Evolutionary conservation across 1,284 basidiomycete genomes (phyloP), one percentile per base, ranked within the genome.

Genomic region (Ustanciosporium gigantosporum): DNA sequence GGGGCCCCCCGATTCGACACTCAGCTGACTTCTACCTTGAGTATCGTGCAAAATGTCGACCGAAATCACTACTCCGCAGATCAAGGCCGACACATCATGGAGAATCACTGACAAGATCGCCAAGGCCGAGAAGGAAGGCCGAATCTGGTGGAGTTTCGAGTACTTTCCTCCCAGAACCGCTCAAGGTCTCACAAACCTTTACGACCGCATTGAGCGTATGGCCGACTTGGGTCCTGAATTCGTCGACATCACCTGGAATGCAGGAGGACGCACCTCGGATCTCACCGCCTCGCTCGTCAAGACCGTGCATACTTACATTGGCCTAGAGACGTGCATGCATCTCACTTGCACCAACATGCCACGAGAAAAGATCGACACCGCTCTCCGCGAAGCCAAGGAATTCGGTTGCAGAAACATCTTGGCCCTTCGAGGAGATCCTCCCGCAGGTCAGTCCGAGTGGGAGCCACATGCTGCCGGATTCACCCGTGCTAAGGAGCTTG

Each of bases 211-310:
- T 80, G 92, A 96, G 80, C 90, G 95, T 68, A 98, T 98, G 94
- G 85, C 91, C 51, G 85, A 86, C 20, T 82, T 96, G 36, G 95
- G 95, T 4, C 95, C 95, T 15, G 94, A 95, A 80, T 98, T 97
- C 77, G 89, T 97, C 72, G 93, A 98, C 79, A 95, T 98, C 76
- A 98, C 93, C 77, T 97, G 90, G 92, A 94, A 95, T 80, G 93
- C 93, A 38, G 93, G 93, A 46, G 93, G 93, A 48, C 85, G 92
- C 57, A 94, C 92, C 16, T 77, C 78, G 3, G 79, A 81, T 41
- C 70, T 79, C 21, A 81, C 80, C 15, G 74, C 79, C 23, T 73
- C 93, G 74, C 88, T 99, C 81, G 92, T 98, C 66, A 93, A 94
- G 81, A 92, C 91, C 35, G 74, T 77, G n/a, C 75, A 77, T 42